phyloP scores from a whole-genome alignment of 2,329 filamentous ascomycete genomes.

The Fusarium pininemorale region DNA sequence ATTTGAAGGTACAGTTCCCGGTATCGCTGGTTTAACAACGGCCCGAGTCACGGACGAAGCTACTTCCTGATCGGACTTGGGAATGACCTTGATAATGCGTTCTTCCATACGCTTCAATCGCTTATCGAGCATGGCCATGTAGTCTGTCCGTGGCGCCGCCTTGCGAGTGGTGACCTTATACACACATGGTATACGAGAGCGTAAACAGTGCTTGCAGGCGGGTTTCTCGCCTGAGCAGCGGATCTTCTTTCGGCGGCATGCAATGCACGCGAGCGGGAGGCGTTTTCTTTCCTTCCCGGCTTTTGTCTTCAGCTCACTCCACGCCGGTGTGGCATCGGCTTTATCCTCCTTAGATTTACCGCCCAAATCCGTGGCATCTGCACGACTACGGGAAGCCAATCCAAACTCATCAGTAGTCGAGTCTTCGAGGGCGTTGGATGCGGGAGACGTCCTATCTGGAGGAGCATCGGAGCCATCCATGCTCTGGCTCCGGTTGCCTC shows the following conservation, averaged over 20 bases:
- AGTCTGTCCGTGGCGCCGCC: conserved; percentile 92
- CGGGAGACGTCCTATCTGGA: conserved; percentile 54
- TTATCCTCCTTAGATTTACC: conserved; percentile 66
- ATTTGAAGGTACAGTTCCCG: conserved; percentile 58
- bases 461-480: conserved; percentile 57
- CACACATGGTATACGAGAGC: conserved; percentile 92
- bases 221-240: conserved; percentile 97
- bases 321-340: conserved; percentile 68
- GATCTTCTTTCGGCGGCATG: conserved; percentile 96
- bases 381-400: conserved; percentile 55
- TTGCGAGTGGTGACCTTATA: conserved; percentile 98
- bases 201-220: conserved; percentile 93
- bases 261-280: conserved; percentile 91
- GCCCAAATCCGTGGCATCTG: conserved; percentile 64
- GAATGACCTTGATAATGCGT: conserved; percentile 93
- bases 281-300: conserved; percentile 96
- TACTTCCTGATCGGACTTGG: conserved; percentile 81
- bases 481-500: conserved; percentile 41
- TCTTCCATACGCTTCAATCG: conserved; percentile 97
- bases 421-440: conserved; percentile 61
- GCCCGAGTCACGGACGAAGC: conserved; percentile 77
- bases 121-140: conserved; percentile 99
- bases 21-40: conserved; percentile 81
- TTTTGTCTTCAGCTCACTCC: conserved; percentile 88
- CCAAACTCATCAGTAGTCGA: conserved; percentile 68